Evolutionary conservation across 768 basidiomycete species (phyloP).

Genomic region (Auricularia heimuer): DNA sequence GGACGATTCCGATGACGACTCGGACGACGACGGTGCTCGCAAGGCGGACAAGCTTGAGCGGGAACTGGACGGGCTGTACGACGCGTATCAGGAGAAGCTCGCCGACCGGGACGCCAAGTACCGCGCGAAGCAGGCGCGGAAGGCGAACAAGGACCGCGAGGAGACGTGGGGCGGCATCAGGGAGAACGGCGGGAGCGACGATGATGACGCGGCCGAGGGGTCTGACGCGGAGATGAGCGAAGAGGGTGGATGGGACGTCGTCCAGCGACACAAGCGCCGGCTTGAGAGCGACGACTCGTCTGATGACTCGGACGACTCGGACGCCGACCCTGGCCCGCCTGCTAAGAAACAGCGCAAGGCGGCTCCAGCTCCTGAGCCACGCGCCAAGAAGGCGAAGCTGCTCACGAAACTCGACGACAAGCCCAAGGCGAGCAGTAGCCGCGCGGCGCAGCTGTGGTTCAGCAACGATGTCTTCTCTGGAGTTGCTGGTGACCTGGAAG

Average conservation of each 20-base stretch:
- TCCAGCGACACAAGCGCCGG: slow-evolving; percentile 45
- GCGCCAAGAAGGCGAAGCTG: slow-evolving; percentile 43
- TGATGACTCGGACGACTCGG: slow-evolving; percentile 45
- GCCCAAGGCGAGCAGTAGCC: slow-evolving; percentile 30
- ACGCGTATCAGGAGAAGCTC: slow-evolving; percentile 71
- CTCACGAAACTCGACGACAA: slow-evolving; percentile 35
- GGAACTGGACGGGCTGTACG: slow-evolving; percentile 85
- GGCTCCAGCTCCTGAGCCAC: slow-evolving; percentile 1
- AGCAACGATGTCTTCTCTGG: slow-evolving; percentile 83
- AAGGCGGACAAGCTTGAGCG: slow-evolving; percentile 58
- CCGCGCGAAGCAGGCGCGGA: slow-evolving; percentile 68
- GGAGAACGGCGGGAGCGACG: slow-evolving; percentile 29
- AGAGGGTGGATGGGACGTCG: slow-evolving; percentile 62
- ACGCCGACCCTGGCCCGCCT: slow-evolving; percentile 23
- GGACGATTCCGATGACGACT: slow-evolving; percentile 37
- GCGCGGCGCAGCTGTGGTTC: slow-evolving; percentile 85
- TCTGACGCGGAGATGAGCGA: slow-evolving; percentile 26
- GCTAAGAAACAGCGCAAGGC: slow-evolving; percentile 24
- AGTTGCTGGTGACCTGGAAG: slow-evolving; percentile 34
- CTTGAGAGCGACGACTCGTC: slow-evolving; percentile 31
- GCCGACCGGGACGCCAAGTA: slow-evolving; percentile 81
- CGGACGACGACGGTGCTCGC: slow-evolving; percentile 54
- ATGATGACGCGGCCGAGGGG: slow-evolving; percentile 26
- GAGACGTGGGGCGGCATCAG: slow-evolving; percentile 70
- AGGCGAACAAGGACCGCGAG: slow-evolving; percentile 62